phyloP scores from a whole-genome alignment of 2,329 filamentous ascomycete species.

The Cladosporium sp. region DNA sequence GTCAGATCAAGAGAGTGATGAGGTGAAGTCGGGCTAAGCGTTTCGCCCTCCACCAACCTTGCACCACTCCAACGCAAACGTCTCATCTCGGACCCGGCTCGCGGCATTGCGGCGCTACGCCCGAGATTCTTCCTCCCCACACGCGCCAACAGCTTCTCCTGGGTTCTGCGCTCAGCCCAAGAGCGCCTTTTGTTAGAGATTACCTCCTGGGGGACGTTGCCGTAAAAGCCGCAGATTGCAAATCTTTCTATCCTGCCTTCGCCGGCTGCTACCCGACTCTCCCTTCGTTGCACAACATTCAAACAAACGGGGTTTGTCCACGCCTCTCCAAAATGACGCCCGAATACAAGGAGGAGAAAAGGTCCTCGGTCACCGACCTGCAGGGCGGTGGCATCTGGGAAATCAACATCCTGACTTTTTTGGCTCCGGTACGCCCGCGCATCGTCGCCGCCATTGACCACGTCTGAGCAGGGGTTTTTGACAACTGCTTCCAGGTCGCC shows the following conservation, averaged over 20 bases:
- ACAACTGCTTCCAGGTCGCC: slow-evolving; percentile 51
- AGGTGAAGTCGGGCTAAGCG: slow-evolving; percentile 8
- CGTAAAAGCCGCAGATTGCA: slow-evolving; percentile 8
- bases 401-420: slow-evolving; percentile 79
- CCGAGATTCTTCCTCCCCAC: slow-evolving; percentile 10
- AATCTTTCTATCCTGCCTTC: slow-evolving; percentile 4
- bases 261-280: no score
- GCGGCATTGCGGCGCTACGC: slow-evolving; percentile 4
- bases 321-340: slow-evolving; percentile 24
- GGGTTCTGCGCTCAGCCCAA: slow-evolving; percentile 12
- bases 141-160: slow-evolving; percentile 10
- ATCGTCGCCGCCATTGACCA: slow-evolving; percentile 14
- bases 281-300: slow-evolving; percentile 4
- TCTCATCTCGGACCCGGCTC: slow-evolving; percentile 6
- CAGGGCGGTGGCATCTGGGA: slow-evolving; percentile 78
- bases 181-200: slow-evolving; percentile 1
- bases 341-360: slow-evolving; percentile 87
- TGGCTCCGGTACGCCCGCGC: slow-evolving; percentile 67
- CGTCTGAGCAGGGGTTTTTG: slow-evolving; percentile 36
- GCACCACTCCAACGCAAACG: no score
- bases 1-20: no score
- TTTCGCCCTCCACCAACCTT: neutral
- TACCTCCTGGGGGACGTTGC: no score
- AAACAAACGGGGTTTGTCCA: slow-evolving; percentile 3
- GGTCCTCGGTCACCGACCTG: slow-evolving; percentile 91